Evolutionary conservation across 345 rosid species (phyloP).

Genomic region (Lenwebbia sp.): DNA sequence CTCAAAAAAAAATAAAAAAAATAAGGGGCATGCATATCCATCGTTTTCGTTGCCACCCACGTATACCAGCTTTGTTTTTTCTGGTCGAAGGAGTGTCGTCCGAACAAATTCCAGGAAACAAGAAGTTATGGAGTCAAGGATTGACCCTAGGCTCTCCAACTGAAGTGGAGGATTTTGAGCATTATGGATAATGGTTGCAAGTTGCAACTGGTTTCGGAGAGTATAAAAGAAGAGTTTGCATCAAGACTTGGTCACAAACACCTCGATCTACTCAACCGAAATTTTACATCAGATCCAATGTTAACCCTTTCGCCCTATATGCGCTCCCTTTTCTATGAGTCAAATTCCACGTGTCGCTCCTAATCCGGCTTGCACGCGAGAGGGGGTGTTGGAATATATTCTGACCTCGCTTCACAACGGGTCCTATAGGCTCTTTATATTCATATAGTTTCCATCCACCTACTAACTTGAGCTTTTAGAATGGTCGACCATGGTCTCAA

Average conservation of each 20-base stretch:
- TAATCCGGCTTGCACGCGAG: rapidly evolving
- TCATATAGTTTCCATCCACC: neutral
- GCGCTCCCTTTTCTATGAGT: rapidly evolving
- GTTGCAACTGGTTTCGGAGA: neutral
- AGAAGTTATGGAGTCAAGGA: neutral
- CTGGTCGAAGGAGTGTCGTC: neutral
- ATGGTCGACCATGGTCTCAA: rapidly evolving
- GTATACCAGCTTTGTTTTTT: neutral
- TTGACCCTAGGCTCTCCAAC: neutral
- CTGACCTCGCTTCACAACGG: too few species aligned
- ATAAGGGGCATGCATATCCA: neutral
- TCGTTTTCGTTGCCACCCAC: neutral
- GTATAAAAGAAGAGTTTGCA: neutral
- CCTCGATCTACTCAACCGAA: neutral
- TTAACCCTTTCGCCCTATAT: neutral
- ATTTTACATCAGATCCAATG: neutral
- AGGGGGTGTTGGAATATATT: too few species aligned
- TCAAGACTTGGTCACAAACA: neutral
- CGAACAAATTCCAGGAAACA: neutral
- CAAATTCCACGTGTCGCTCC: neutral
- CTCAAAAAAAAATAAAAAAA: neutral
- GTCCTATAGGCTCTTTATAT: too few species aligned
- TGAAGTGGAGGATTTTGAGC: neutral
- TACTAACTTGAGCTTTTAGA: neutral
- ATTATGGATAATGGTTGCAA: neutral